Evolutionary conservation across 352 stramenopile species (phyloP), one percentile per base, ranked within the genome.

Genomic region (Pythium brachiatum): DNA sequence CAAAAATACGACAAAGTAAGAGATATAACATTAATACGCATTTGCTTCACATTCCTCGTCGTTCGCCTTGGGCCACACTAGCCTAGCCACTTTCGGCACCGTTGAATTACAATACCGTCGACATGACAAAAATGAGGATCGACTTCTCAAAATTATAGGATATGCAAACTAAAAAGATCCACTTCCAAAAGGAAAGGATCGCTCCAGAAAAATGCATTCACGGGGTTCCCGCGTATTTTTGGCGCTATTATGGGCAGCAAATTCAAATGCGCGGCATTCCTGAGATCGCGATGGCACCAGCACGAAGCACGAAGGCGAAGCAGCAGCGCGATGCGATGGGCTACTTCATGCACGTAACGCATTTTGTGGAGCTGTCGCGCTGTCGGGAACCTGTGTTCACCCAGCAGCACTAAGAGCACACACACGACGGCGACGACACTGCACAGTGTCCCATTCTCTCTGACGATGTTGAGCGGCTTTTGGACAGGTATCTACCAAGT

Each of bases 241-340:
- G 29, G 9, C 29, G 29, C 29, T 9, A 34, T 34, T 34, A 34
- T 34, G 29, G 9, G 9, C 29, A 34, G 9, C 29, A 34, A 34
- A 34, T 34, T 34, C 29, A 34, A 34, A 34, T 34, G 29, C 29
- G 29, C 29, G n/a, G n/a, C 29, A 34, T 34, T 34, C 29, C 9
- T 34, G 29, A 34, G 29, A 34, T 34, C 29, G 29, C 29, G 29
- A 34, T 34, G 29, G 29, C 29, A 9, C 29, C 29, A 34, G 29
- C 29, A 34, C 29, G 29, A 34, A 34, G 29, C 29, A 34, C 29
- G 29, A 34, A 34, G 29, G 29, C 29, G 9, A 34, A 34, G 9
- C 46, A 53, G 21, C 46, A 53, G 46, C 46, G 23, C 46, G 46
- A 53, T 26, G 46, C 32, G 46, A 53, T 53, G 46, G 21, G 21